Percentiles rank a stretch among this genome's conserved stretches.
phyloP scores from a whole-genome alignment of 495 filamentous ascomycete species.

The Beverwykella pulmonaria region DNA sequence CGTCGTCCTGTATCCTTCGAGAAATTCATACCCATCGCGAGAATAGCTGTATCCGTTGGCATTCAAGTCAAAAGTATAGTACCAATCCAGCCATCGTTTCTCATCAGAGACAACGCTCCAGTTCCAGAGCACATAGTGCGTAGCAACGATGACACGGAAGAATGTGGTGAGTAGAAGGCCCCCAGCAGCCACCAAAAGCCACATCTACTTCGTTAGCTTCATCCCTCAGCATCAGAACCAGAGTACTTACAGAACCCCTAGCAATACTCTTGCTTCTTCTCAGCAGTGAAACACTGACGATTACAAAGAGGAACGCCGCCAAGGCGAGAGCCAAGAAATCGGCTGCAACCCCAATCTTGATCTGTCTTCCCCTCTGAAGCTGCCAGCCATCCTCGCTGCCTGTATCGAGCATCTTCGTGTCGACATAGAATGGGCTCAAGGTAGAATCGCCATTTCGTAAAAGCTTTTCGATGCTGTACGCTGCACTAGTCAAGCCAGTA shows the following conservation, averaged over 20 bases:
- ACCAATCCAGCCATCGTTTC: not conserved
- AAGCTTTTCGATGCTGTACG: not conserved
- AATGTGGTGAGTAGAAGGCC: not conserved
- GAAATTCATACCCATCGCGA: not conserved
- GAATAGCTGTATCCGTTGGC: not conserved
- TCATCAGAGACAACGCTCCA: not conserved
- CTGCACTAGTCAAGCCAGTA: not conserved
- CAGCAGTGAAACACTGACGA: not conserved
- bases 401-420: not conserved
- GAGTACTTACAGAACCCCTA: not conserved
- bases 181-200: not conserved
- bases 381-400: not conserved
- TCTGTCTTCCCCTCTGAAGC: not conserved
- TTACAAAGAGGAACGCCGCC: not conserved
- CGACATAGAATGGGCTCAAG: not conserved
- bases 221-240: not conserved
- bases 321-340: constrained; percentile 5
- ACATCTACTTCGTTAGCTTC: not conserved
- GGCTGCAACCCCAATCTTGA: constrained; percentile 8
- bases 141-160: constrained; percentile 8
- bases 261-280: not conserved
- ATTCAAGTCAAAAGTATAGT: not conserved
- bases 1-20: constrained; percentile 5
- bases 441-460: not conserved
- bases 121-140: constrained; percentile 7